Conservation (phyloP, 2,329 filamentous ascomycete species). For the Sclerotinia subarctica region DNA sequence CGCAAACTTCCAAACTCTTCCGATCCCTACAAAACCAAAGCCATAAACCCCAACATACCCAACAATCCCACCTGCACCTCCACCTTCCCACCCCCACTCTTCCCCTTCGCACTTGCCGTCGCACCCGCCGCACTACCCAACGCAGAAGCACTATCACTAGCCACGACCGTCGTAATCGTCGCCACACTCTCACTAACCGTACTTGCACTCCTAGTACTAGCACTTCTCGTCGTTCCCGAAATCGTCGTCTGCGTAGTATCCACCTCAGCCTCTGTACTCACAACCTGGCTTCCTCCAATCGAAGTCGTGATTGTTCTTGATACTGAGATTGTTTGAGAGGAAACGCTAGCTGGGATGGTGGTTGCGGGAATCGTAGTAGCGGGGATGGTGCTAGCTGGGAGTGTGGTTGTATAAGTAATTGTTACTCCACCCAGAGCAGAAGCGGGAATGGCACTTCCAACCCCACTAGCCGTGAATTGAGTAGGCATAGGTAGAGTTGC, state of each 20-base stretch:
- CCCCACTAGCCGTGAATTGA: conserved; percentile 46
- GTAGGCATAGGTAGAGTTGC: conserved; percentile 44
- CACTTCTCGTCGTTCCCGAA: conserved; percentile 19
- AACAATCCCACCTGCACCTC: not conserved
- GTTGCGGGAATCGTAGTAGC: conserved; percentile 22
- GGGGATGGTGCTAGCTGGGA: conserved; percentile 29
- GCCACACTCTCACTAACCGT: conserved; percentile 17
- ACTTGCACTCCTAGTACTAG: conserved; percentile 10
- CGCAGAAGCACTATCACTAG: not conserved
- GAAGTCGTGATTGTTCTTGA: not conserved
- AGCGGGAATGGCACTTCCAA: conserved; percentile 46
- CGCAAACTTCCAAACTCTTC: too few species aligned
- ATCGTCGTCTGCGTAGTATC: conserved; percentile 26
- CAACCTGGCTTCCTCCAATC: not conserved
- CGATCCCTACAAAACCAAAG: not conserved
- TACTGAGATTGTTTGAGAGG: not conserved
- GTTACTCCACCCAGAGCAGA: conserved; percentile 43
- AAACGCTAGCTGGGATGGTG: not conserved
- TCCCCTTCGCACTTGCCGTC: conserved; percentile 4
- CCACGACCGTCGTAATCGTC: conserved; percentile 21
- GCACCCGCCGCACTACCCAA: not conserved
- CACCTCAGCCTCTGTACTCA: not conserved
- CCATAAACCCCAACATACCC: not conserved
- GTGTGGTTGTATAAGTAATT: conserved; percentile 34
- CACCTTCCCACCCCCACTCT: not conserved